Conservation (phyloP, 2,329 filamentous ascomycete species). For the Colletotrichum tamarilloi region DNA sequence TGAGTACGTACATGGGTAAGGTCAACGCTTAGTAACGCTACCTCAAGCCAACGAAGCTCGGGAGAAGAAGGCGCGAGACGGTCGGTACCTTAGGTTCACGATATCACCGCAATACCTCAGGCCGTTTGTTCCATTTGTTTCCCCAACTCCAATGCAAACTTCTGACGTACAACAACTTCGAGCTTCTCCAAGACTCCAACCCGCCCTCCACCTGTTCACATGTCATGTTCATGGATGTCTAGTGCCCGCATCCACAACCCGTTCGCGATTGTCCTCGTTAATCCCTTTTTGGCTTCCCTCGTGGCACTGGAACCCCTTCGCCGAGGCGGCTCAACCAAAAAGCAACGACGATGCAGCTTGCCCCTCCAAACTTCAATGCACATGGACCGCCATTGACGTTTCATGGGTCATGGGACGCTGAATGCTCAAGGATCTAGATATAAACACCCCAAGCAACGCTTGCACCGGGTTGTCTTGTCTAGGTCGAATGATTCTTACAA, state of each 20-base stretch:
- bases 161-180: neutral
- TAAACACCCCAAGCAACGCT: neutral
- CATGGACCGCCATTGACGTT: neutral
- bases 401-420: neutral
- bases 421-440: neutral
- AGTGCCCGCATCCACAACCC: neutral
- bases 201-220: conserved; percentile 2
- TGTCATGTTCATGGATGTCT: neutral
- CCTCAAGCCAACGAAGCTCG: neutral
- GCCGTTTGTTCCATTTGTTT: neutral
- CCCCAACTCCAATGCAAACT: neutral
- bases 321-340: conserved; percentile 3
- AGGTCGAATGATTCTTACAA: neutral
- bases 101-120: neutral
- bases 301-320: conserved; percentile 1
- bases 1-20: too few relatives aligned
- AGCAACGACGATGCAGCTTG: neutral
- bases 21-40: neutral
- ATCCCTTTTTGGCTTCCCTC: neutral
- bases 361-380: too few relatives aligned
- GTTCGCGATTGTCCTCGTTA: neutral
- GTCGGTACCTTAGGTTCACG: neutral
- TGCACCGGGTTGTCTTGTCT: neutral
- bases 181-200: neutral
- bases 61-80: neutral